Evolutionary conservation across 73 alveolate species (phyloP), one percentile per base, ranked within the genome.

Genomic region (Stentor coeruleus): DNA sequence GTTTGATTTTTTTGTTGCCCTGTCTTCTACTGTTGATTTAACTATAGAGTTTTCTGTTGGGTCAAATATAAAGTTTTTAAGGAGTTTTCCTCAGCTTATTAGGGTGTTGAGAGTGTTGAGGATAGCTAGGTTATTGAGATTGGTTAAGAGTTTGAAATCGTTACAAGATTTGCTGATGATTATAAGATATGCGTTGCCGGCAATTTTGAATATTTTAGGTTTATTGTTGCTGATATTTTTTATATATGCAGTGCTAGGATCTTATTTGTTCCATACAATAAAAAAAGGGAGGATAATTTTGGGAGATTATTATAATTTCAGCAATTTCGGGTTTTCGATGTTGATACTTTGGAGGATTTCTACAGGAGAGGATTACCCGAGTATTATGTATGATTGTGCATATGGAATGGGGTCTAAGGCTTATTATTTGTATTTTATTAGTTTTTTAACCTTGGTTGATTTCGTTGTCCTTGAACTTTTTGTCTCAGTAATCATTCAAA

Each of bases 341-440:
- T 39, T 96, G 0, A 49, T 88, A 39, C 92, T 96, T 3, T 85
- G 94, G 49, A 77, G 98, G 72, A 74, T 91, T 30, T 93, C 99
- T 0, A 95, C 99, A 20, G 98, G 98, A 39, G 98, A 93, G 81
- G 85, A 93, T 80, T 96, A 98, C 97, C 77, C 83, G 59, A 40
- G 72, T 58, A 80, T 95, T 2, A 95, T 96, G 99, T 79, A 59
- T 36, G 93, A 93, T 74, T 28, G 59, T 3, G 80, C 85, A 90
- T 60, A 84, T 41, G 60, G 31, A 28, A 35, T 11, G 95, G 98
- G 60, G 97, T 88, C 76, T 85, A 93, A 77, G 93, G 98, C 97
- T 77, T 81, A 58, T 58, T 76, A 72, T 88, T 79, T 82, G 82
- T 88, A 83, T 37, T 91, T 14, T 72, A 84, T n/a, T 87, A 76